phyloP scores from a whole-genome alignment of 768 basidiomycete genomes.

The Dacryopinax primogenitus region DNA sequence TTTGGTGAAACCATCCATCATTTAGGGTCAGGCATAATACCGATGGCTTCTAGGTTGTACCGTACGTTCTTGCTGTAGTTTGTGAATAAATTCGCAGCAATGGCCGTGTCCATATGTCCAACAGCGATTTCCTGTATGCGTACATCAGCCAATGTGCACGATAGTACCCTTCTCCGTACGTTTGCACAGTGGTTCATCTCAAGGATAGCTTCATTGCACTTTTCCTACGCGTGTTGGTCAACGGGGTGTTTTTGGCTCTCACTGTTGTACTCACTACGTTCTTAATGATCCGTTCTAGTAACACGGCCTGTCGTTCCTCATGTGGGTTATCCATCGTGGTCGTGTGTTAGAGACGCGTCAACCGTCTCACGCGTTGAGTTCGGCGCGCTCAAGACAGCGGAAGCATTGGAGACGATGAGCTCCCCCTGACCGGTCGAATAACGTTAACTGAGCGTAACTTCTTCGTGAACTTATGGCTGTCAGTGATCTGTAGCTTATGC shows the following conservation, averaged over 20 bases:
- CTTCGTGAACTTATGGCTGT: background rate
- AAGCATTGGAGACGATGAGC: background rate
- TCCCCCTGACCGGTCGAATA: background rate
- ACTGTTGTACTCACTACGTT: slow-evolving; percentile 49
- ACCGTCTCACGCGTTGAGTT: background rate
- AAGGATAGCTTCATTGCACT: slow-evolving; percentile 79
- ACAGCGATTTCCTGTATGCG: slow-evolving; percentile 55
- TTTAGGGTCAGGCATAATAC: slow-evolving; percentile 11
- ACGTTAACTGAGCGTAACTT: background rate
- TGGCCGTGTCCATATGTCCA: slow-evolving; percentile 64
- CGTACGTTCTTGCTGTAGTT: slow-evolving; percentile 89
- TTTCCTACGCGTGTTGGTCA: slow-evolving; percentile 43
- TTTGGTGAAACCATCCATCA: background rate
- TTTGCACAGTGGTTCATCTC: slow-evolving; percentile 83
- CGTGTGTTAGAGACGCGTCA: background rate
- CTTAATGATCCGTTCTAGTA: slow-evolving; percentile 81
- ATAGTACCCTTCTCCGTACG: slow-evolving; percentile 33
- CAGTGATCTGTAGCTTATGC: background rate
- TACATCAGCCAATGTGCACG: background rate
- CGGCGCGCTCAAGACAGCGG: background rate
- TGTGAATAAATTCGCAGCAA: slow-evolving; percentile 67
- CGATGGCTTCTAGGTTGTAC: slow-evolving; percentile 66
- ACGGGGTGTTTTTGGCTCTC: background rate
- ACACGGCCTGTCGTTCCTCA: slow-evolving; percentile 78
- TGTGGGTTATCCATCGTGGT: slow-evolving; percentile 83